These are phyloP conservation scores for Aureobasidium melanogenum DNA, from an alignment of 2,329 filamentous ascomycete genomes.

Conservation along the genomic window DNA sequence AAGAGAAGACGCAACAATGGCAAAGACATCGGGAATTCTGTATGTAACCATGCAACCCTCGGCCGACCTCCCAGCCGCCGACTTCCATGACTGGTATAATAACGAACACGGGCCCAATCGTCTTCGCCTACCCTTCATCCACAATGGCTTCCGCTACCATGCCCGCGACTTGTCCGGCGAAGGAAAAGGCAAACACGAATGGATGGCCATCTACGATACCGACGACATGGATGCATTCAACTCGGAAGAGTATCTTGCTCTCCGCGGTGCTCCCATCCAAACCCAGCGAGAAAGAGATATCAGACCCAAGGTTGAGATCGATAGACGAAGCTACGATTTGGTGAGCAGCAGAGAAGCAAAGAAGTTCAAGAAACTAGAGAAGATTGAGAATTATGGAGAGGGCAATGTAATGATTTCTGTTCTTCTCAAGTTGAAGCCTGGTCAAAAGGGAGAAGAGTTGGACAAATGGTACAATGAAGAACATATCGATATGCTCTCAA, in stretches of 20 bases:
- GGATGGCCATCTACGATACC: slow-evolving; percentile 75
- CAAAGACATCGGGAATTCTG: slow-evolving; percentile 54
- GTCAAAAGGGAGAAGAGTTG: slow-evolving; percentile 46
- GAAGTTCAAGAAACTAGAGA: slow-evolving; percentile 52
- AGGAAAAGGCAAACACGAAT: slow-evolving; percentile 50
- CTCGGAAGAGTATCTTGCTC: slow-evolving; percentile 58
- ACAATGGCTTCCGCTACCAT: slow-evolving; percentile 70
- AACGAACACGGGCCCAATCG: slow-evolving; percentile 82
- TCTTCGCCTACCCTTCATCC: slow-evolving; percentile 63
- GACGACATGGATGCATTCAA: slow-evolving; percentile 63
- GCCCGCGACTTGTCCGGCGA: slow-evolving; percentile 47
- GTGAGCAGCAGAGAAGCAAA: slow-evolving; percentile 44
- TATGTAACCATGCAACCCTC: slow-evolving; percentile 81
- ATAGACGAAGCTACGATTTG: slow-evolving; percentile 62
- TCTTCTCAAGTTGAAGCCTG: slow-evolving; percentile 49
- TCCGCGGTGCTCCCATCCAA: slow-evolving; percentile 51
- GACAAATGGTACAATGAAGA: slow-evolving; percentile 67
- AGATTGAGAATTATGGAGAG: slow-evolving; percentile 49
- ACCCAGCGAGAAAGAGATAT: slow-evolving; percentile 44
- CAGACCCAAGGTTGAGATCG: slow-evolving; percentile 52
- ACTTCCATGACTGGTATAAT: slow-evolving; percentile 92
- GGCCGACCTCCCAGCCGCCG: slow-evolving; percentile 52
- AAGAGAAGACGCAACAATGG: slow-evolving; percentile 2
- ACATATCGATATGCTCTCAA: slow-evolving; percentile 61
- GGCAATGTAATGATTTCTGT: slow-evolving; percentile 55